Percentiles rank a stretch among this genome's conserved stretches.
These are phyloP conservation scores for Hygrophoropsis aurantiaca DNA, from an alignment of 768 basidiomycete genomes.

Conservation along the genomic window DNA sequence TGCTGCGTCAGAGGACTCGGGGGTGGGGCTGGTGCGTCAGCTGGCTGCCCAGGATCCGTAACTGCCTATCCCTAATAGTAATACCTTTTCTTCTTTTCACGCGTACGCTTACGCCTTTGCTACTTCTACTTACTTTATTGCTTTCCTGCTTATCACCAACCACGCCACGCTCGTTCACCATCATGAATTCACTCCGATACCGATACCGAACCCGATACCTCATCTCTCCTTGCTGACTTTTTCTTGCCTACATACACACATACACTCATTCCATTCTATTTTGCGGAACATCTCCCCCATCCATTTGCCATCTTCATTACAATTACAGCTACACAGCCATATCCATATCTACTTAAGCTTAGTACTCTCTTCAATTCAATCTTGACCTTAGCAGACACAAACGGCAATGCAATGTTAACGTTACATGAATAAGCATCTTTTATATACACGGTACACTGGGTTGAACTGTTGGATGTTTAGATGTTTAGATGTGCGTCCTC, in stretches of 20 bases:
- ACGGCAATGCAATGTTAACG: too few species aligned
- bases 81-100: conserved; percentile 15
- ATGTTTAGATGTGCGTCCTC: too few species aligned
- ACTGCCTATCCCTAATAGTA: conserved; percentile 17
- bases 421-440: too few species aligned
- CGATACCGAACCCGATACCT: too few species aligned
- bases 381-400: too few species aligned
- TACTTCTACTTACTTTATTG: conserved; percentile 27
- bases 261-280: conserved; percentile 36
- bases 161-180: conserved; percentile 28
- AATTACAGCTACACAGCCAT: too few species aligned
- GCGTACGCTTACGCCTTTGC: conserved; percentile 17
- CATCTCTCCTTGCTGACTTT: conserved; percentile 26
- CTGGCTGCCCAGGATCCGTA: conserved; percentile 73
- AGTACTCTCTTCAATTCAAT: too few species aligned
- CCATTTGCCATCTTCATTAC: conserved; percentile 27
- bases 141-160: conserved; percentile 19
- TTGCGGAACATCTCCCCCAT: conserved; percentile 34
- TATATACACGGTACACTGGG: too few species aligned
- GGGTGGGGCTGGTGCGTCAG: conserved; percentile 81
- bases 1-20: conserved; percentile 71
- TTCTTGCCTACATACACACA: conserved; percentile 1
- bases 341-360: too few species aligned
- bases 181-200: too few species aligned
- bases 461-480: too few species aligned